Percentiles rank a stretch among this genome's conserved stretches.
These are phyloP conservation scores for Candida corydali DNA, from an alignment of 805 yeast genomes.

Conservation along the genomic window DNA sequence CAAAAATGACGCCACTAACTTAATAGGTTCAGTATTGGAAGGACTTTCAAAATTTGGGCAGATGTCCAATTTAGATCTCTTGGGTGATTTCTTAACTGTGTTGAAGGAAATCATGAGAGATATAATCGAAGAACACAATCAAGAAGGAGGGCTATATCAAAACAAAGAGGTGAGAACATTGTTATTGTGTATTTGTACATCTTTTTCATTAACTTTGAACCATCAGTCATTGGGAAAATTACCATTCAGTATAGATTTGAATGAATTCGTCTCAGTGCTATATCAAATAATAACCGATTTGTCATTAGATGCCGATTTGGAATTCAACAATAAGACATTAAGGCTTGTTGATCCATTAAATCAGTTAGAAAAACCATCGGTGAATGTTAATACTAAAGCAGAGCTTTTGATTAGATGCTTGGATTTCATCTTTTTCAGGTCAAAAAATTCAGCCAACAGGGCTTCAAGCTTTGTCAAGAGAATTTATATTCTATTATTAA, in stretches of 20 bases:
- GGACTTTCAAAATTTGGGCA: constrained; percentile 89
- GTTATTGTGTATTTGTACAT: constrained; percentile 79
- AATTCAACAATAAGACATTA: constrained; percentile 75
- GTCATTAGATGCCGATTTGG: constrained; percentile 77
- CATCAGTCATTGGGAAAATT: constrained; percentile 59
- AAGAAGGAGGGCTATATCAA: constrained; percentile 28
- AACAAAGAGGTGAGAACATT: constrained; percentile 61
- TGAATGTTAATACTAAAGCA: constrained; percentile 83
- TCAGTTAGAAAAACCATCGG: constrained; percentile 56
- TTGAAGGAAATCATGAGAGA: constrained; percentile 73
- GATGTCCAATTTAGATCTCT: constrained; percentile 84
- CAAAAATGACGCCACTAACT: constrained; percentile 45
- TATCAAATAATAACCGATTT: constrained; percentile 66
- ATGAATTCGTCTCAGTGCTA: constrained; percentile 72
- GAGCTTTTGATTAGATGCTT: constrained; percentile 75
- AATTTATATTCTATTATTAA: constrained; percentile 59
- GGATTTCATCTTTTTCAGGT: constrained; percentile 76
- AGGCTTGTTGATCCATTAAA: constrained; percentile 75
- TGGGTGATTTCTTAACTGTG: constrained; percentile 90
- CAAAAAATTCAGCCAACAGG: constrained; percentile 64
- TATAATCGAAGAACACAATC: constrained; percentile 40
- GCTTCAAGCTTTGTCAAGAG: constrained; percentile 83
- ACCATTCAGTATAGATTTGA: constrained; percentile 63
- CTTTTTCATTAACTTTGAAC: constrained; percentile 79
- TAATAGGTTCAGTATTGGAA: constrained; percentile 86